Conservation (phyloP, 495 filamentous ascomycete genomes). For the Aspergillus bertholletiae region DNA sequence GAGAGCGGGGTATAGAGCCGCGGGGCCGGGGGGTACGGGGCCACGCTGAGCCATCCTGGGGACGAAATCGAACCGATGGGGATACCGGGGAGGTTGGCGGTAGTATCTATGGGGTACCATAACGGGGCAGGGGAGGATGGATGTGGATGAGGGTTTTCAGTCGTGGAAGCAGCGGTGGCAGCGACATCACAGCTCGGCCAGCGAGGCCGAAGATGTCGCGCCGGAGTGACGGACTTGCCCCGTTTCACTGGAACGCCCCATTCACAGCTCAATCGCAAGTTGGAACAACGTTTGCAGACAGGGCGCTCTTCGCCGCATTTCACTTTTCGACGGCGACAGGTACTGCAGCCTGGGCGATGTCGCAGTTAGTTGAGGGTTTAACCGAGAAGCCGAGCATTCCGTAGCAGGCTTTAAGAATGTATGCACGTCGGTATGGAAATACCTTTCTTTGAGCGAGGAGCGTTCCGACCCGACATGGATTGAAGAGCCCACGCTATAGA, state of each 20-base stretch:
- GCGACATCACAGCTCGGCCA: constrained; percentile 2
- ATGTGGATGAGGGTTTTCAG: constrained; percentile 1
- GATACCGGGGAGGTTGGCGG: constrained; percentile 5
- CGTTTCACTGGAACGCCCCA: constrained; percentile 36
- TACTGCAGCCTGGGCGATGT: constrained; percentile 40
- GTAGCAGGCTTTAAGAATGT: neutral
- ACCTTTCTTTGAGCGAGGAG: constrained; percentile 47
- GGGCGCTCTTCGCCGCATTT: constrained; percentile 54
- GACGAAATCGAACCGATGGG: constrained; percentile 8
- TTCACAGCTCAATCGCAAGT: constrained; percentile 31
- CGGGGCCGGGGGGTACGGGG: constrained; percentile 4
- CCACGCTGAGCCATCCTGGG: neutral
- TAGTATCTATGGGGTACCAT: neutral
- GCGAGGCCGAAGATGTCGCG: constrained; percentile 29
- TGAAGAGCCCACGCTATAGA: constrained; percentile 22
- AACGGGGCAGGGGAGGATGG: neutral
- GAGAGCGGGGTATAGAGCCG: constrained; percentile 28
- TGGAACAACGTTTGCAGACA: constrained; percentile 42
- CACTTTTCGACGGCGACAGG: constrained; percentile 53
- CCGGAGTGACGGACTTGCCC: constrained; percentile 22
- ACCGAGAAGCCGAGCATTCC: neutral
- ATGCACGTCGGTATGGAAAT: neutral
- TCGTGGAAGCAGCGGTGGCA: neutral
- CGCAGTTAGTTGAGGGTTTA: neutral
- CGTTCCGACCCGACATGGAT: constrained; percentile 41